Conservation (phyloP, 352 stramenopile species). For the Phytophthora colocasiae region DNA sequence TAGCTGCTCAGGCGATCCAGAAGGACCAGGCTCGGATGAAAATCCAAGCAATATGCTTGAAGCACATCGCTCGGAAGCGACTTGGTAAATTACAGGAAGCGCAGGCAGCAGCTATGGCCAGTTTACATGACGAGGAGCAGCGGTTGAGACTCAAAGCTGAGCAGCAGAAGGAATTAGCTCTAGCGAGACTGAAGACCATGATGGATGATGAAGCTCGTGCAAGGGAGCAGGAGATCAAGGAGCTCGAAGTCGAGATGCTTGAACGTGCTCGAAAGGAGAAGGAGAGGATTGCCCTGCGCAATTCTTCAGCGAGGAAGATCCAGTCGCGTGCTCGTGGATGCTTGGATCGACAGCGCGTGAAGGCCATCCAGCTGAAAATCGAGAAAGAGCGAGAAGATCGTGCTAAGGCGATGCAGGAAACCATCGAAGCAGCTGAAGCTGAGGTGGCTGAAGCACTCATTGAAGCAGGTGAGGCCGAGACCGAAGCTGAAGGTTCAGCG, state of each 20-base stretch:
- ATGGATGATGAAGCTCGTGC: slow-evolving; percentile 78
- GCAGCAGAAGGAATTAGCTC: slow-evolving; percentile 73
- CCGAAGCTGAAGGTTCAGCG: slow-evolving; percentile 6
- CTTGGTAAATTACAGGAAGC: slow-evolving; percentile 55
- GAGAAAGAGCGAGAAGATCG: slow-evolving; percentile 70
- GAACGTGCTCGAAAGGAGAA: slow-evolving; percentile 75
- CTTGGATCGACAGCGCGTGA: slow-evolving; percentile 61
- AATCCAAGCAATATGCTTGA: slow-evolving; percentile 69
- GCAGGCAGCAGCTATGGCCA: slow-evolving; percentile 59
- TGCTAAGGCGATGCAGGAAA: slow-evolving; percentile 59
- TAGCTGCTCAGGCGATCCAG: slow-evolving; percentile 48
- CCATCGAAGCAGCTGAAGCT: slow-evolving; percentile 65
- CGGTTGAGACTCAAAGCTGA: slow-evolving; percentile 57
- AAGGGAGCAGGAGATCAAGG: slow-evolving; percentile 74
- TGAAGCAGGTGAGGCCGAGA: slow-evolving; percentile 21
- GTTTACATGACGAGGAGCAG: slow-evolving; percentile 67
- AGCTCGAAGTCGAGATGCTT: slow-evolving; percentile 79
- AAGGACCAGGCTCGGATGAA: slow-evolving; percentile 67
- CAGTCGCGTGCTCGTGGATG: slow-evolving; percentile 64
- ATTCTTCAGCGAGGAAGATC: slow-evolving; percentile 63
- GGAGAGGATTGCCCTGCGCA: slow-evolving; percentile 55
- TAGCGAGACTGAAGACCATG: slow-evolving; percentile 66
- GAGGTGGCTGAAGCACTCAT: slow-evolving; percentile 57
- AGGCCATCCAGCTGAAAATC: slow-evolving; percentile 66
- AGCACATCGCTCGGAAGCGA: slow-evolving; percentile 46